Evolutionary conservation across 2,329 filamentous ascomycete genomes (phyloP).

Genomic region (Orbilia blumenaviensis): DNA sequence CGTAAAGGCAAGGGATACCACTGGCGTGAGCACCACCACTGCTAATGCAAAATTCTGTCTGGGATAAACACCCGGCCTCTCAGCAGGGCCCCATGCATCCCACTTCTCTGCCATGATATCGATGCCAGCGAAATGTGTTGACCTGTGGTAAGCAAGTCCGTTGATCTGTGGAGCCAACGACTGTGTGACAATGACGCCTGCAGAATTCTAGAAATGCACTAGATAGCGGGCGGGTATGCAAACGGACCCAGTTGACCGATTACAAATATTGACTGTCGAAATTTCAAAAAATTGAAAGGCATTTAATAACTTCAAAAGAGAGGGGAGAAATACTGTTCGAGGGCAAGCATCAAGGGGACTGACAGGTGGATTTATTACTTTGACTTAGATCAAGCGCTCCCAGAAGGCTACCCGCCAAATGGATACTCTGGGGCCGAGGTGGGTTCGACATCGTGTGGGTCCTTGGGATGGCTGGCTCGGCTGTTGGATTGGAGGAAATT

Average conservation of each 20-base stretch:
- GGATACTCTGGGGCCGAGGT: conserved; percentile 47
- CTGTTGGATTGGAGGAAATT: conserved; percentile 43
- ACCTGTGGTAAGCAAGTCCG: not conserved
- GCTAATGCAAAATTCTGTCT: conserved; percentile 41
- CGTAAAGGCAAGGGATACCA: conserved; percentile 43
- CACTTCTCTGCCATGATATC: conserved; percentile 39
- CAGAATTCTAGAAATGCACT: conserved; percentile 4
- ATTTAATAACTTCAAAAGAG: conserved; percentile 1
- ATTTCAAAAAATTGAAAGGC: conserved; percentile 15
- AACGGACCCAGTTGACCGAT: not conserved
- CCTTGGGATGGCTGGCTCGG: not conserved
- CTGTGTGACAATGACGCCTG: not conserved
- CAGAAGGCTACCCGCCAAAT: conserved; percentile 14
- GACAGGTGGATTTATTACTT: conserved; percentile 31
- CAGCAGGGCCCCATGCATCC: conserved; percentile 22
- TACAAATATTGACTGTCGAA: not conserved
- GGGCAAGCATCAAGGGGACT: not conserved
- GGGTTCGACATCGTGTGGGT: conserved; percentile 11
- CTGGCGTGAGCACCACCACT: conserved; percentile 23
- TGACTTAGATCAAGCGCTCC: conserved; percentile 13
- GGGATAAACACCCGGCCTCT: conserved; percentile 37
- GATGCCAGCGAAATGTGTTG: conserved; percentile 46
- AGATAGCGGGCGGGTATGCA: not conserved
- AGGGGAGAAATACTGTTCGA: conserved; percentile 2
- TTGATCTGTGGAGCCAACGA: not conserved